Evolutionary conservation across 2,329 filamentous ascomycete species (phyloP).

Genomic region (Hypoxylon sp.): DNA sequence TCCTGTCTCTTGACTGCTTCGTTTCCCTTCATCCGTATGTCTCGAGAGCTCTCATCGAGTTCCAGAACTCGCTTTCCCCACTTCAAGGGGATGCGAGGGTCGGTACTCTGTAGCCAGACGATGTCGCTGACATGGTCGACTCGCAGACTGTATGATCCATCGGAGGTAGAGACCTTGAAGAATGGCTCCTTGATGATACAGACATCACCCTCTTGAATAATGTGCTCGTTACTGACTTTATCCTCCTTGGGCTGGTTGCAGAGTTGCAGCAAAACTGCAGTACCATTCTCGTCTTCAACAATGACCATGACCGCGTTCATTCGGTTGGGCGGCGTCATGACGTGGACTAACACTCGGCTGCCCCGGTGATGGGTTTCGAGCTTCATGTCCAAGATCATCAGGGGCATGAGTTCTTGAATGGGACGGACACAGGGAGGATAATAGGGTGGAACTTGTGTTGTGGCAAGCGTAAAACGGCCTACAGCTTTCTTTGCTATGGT

Average conservation of each 20-base stretch:
- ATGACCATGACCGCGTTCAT: background rate
- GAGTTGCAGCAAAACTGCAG: constrained; percentile 57
- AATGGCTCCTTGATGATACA: constrained; percentile 69
- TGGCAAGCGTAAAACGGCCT: background rate
- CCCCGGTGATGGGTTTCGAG: background rate
- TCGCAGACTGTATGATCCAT: constrained; percentile 61
- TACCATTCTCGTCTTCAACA: constrained; percentile 37
- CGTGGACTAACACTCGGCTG: background rate
- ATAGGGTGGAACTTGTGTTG: background rate
- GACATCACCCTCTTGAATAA: constrained; percentile 55
- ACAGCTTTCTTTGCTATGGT: background rate
- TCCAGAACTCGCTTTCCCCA: constrained; percentile 52
- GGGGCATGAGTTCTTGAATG: background rate
- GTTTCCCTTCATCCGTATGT: constrained; percentile 56
- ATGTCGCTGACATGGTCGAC: constrained; percentile 69
- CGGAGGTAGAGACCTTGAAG: constrained; percentile 57
- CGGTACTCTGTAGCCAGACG: constrained; percentile 54
- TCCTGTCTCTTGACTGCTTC: constrained; percentile 45
- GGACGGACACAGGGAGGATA: background rate
- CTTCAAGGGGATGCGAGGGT: constrained; percentile 58
- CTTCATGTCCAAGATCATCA: background rate
- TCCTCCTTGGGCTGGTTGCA: constrained; percentile 60
- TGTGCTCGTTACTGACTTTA: constrained; percentile 53
- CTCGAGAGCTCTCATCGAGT: constrained; percentile 35
- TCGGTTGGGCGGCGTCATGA: background rate